These are phyloP conservation scores for Taiozyma onychis DNA, from an alignment of 1,139 yeast species.

Conservation along the genomic window DNA sequence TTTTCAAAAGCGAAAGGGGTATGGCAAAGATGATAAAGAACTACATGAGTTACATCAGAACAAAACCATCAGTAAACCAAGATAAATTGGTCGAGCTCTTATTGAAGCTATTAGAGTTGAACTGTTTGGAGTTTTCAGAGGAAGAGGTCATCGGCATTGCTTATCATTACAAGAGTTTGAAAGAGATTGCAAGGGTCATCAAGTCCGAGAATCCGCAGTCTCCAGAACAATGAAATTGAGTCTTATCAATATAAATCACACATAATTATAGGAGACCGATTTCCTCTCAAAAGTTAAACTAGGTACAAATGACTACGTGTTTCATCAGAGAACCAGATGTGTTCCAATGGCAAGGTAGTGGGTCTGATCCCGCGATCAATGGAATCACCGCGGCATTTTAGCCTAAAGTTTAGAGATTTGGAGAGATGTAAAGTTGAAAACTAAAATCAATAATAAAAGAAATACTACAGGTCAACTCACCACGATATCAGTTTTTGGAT, in stretches of 20 bases:
- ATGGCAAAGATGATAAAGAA: conserved; percentile 5
- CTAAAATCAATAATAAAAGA: too few relatives aligned
- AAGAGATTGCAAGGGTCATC: conserved; percentile 3
- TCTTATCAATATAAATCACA: neutral
- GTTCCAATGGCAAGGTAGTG: neutral
- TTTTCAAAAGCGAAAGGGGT: conserved; percentile 6
- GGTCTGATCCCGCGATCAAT: neutral
- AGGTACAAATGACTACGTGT: too few relatives aligned
- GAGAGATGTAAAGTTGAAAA: too few relatives aligned
- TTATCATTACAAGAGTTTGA: conserved; percentile 1
- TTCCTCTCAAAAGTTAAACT: too few relatives aligned
- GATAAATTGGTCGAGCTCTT: conserved; percentile 2
- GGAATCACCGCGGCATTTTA: neutral
- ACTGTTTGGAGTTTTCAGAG: conserved; percentile 4
- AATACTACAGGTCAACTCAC: too few relatives aligned
- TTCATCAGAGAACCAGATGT: too few relatives aligned
- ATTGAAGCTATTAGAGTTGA: conserved; percentile 4
- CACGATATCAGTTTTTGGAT: too few relatives aligned
- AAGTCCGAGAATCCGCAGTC: neutral
- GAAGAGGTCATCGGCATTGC: conserved; percentile 3
- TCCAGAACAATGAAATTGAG: neutral
- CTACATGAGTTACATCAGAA: neutral
- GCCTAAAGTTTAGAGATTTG: neutral
- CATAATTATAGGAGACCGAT: too few relatives aligned
- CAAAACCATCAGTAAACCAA: neutral